Evolutionary conservation across 2,329 filamentous ascomycete species (phyloP), one percentile per base, ranked within the genome.

Genomic region (Trichoderma simmonsii): DNA sequence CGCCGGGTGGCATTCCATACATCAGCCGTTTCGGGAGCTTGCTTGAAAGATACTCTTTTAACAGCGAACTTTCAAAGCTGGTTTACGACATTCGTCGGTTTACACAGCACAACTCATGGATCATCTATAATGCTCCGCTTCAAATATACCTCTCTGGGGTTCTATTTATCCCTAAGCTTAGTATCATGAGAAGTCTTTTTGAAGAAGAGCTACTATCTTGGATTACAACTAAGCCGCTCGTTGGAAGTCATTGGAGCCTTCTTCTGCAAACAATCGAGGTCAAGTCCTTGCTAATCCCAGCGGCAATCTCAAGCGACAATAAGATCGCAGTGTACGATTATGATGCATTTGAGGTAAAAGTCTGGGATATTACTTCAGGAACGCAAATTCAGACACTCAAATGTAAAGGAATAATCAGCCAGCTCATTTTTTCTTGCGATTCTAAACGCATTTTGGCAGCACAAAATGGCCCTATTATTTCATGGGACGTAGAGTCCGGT

Each of bases 81-180:
- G 18, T 80, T 63, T 76, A 69, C 36, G 79, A 83, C 63, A 24
- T 61, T 14, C 11, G 36, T 7, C 34, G 61, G 12, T 48, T 63
- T 12, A 48, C 28, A 15, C 34, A 48, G 6, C n/a, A 63, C 8
- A 15, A 63, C 3, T 15, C 24, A 3, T 8, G n/a, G 8, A 48
- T 48, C 1, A 48, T 63, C 3, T 26, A 63, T 18, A 30, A 9
- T 63, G 24, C 21, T 1, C 61, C 61, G 9, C 3, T 63, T 9
- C 61, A 63, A 5, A 21, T 63, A 48, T 63, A 63, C 21, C 12
- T 12, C 6, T 63, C 61, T 8, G 61, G 36, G 4, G 5, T 63
- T 28, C 24, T 63, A 7, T 63, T 63, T 15, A 63, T 26, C 36
- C 61, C 61, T 14, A 30, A 24, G 1, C 7, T 48, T 8, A 63